These are phyloP conservation scores for rapeseed (Brassica napus) DNA, from an alignment of 345 rosid species.

Conservation along the genomic window Da-Ae NC_063451.1:3849001-3849500, in stretches of 20 bases:
- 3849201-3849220: conserved; percentile 73
- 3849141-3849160: not conserved
- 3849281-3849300: conserved; percentile 13
- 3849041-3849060: not conserved
- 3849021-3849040: no score
- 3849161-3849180: conserved; percentile 10
- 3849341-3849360: not conserved
- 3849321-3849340: not conserved
- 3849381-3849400: not conserved
- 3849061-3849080: not conserved
- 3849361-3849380: not conserved
- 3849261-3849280: conserved; percentile 63
- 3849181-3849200: conserved; percentile 55
- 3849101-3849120: not conserved
- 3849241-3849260: conserved; percentile 65
- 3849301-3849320: not conserved
- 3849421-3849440: conserved; percentile 49
- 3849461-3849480: conserved; percentile 67
- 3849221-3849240: conserved; percentile 77
- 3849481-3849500: conserved; percentile 28
- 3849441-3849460: conserved; percentile 59
- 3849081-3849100: not conserved
- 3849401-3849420: conserved; percentile 7
- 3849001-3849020: no score
- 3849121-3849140: not conserved